Percentiles rank a stretch among this genome's conserved stretches.
phyloP scores from a whole-genome alignment of 176 grass and related monocot genomes.

The Hordeum vulgare region MorexV3_pseudomolecules_assembly NC_058520.1:507238110-507238609 shows the following conservation, averaged over 20 bases:
- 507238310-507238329: not conserved
- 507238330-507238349: not conserved
- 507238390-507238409: not conserved
- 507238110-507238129: not conserved
- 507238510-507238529: not conserved
- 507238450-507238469: not conserved
- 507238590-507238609: not conserved
- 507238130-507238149: not conserved
- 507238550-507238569: not conserved
- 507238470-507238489: not conserved
- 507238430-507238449: not conserved
- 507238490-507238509: not conserved
- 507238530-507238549: not conserved
- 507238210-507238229: not conserved
- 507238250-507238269: not conserved
- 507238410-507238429: not conserved
- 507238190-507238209: not conserved
- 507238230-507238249: not conserved
- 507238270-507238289: not conserved
- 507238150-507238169: conserved; percentile 2
- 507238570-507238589: not conserved
- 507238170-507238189: not conserved
- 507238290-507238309: not conserved
- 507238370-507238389: not conserved
- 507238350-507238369: too few species aligned